Evolutionary conservation across 2,329 filamentous ascomycete genomes (phyloP).

Genomic region (Emericellopsis atlantica): DNA sequence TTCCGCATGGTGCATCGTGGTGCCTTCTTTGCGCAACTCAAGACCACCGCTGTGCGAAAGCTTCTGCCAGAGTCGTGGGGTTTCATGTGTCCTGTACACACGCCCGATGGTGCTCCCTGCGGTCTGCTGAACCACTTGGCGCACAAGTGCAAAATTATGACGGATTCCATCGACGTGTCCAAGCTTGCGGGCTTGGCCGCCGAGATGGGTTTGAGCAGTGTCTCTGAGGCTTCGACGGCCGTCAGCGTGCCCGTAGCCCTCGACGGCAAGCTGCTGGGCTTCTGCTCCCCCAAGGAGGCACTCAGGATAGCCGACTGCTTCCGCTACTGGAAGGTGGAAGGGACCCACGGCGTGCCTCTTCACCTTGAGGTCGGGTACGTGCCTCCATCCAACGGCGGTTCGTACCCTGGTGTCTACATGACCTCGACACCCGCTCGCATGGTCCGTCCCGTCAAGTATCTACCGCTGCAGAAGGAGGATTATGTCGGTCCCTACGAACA

Average conservation of each 20-base stretch:
- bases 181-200: slow-evolving; percentile 60
- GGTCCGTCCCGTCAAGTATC: slow-evolving; percentile 84
- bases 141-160: slow-evolving; percentile 88
- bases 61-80: slow-evolving; percentile 95
- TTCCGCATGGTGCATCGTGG: slow-evolving; percentile 99
- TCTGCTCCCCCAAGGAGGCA: slow-evolving; percentile 76
- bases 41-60: slow-evolving; percentile 94
- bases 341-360: slow-evolving; percentile 63
- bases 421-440: slow-evolving; percentile 76
- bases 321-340: slow-evolving; percentile 91
- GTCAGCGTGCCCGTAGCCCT: slow-evolving; percentile 85
- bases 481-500: slow-evolving; percentile 90
- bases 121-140: slow-evolving; percentile 90
- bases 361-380: slow-evolving; percentile 89
- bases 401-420: slow-evolving; percentile 93
- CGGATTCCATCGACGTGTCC: slow-evolving; percentile 60
- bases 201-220: slow-evolving; percentile 66
- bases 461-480: slow-evolving; percentile 76
- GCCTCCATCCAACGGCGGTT: slow-evolving; percentile 77
- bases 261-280: slow-evolving; percentile 82
- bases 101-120: slow-evolving; percentile 89
- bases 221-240: slow-evolving; percentile 64
- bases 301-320: slow-evolving; percentile 73
- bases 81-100: slow-evolving; percentile 94
- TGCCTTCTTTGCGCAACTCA: slow-evolving; percentile 95